phyloP scores from a whole-genome alignment of 2,329 filamentous ascomycete genomes.

The Hymenoscyphus albidus region DNA sequence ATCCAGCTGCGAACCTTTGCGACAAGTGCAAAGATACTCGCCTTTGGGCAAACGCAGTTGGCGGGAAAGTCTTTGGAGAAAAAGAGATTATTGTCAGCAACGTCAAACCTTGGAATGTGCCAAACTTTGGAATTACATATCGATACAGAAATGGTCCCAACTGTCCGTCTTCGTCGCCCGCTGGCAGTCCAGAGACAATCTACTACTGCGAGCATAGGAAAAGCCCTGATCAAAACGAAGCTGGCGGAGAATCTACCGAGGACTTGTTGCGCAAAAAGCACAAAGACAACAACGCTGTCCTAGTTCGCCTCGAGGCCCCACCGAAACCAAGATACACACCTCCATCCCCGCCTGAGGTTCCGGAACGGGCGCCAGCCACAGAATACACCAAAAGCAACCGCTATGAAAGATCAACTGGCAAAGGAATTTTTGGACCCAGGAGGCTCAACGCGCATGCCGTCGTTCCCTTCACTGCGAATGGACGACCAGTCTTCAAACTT shows the following conservation, averaged over 20 bases:
- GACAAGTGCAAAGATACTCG: constrained; percentile 1
- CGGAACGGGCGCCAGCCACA: not conserved
- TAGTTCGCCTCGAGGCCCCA: not conserved
- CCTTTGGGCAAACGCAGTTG: constrained; percentile 19
- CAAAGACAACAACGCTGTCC: not conserved
- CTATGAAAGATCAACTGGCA: not conserved
- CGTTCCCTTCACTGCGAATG: constrained; percentile 1
- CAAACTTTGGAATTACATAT: constrained; percentile 19
- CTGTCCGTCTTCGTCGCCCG: not conserved
- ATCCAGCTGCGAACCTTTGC: not conserved
- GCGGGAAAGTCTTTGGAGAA: constrained; percentile 14
- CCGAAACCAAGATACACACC: not conserved
- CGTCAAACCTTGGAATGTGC: constrained; percentile 15
- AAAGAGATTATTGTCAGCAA: not conserved
- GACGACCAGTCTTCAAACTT: not conserved
- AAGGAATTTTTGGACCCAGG: not conserved
- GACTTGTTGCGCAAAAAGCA: not conserved
- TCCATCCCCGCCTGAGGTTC: not conserved
- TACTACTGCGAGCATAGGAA: constrained; percentile 1
- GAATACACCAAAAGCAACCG: not conserved
- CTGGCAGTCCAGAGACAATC: not conserved
- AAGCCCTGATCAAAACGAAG: not conserved
- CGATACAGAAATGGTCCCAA: constrained; percentile 8
- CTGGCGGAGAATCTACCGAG: not conserved
- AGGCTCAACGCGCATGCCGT: not conserved